Evolutionary conservation across 1,284 basidiomycete species (phyloP).

Genomic region (Ustilago bromivora): DNA sequence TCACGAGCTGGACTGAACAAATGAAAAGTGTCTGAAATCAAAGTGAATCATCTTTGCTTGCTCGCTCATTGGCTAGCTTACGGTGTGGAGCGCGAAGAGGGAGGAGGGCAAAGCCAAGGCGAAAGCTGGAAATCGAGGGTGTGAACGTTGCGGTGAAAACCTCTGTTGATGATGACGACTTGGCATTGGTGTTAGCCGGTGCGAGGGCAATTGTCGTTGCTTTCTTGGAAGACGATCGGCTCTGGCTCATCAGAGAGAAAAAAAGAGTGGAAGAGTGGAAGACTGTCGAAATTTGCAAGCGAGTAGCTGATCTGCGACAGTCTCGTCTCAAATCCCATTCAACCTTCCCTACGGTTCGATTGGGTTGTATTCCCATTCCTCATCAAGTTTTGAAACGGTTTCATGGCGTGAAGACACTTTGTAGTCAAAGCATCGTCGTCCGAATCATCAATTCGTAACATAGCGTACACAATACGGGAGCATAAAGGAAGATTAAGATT

Average conservation of each 20-base stretch:
- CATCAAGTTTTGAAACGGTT: background rate
- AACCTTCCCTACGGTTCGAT: background rate
- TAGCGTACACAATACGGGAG: too few relatives aligned
- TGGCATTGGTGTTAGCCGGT: background rate
- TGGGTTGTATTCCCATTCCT: constrained; percentile 8
- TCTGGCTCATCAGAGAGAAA: background rate
- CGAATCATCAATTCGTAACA: too few relatives aligned
- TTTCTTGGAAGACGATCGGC: constrained; percentile 14
- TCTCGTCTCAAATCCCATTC: background rate
- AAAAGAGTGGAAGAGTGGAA: background rate
- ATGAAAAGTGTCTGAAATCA: background rate
- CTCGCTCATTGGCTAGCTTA: background rate
- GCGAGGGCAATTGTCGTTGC: constrained; percentile 28
- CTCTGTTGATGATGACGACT: background rate
- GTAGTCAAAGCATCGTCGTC: constrained; percentile 9
- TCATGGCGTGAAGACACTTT: background rate
- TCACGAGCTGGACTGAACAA: background rate
- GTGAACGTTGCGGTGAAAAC: background rate
- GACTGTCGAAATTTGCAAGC: constrained; percentile 5
- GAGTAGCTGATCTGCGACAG: constrained; percentile 36
- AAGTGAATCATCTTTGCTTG: constrained; percentile 3
- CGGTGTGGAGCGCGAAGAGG: background rate
- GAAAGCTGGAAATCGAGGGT: background rate
- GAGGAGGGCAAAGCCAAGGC: background rate
- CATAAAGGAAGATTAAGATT: too few relatives aligned